A percentile compares a stretch with the other conserved stretches of the same genome.
These are phyloP conservation scores for Arctium minus DNA, from an alignment of 129 eudicot species.

Conservation along the genomic window DNA sequence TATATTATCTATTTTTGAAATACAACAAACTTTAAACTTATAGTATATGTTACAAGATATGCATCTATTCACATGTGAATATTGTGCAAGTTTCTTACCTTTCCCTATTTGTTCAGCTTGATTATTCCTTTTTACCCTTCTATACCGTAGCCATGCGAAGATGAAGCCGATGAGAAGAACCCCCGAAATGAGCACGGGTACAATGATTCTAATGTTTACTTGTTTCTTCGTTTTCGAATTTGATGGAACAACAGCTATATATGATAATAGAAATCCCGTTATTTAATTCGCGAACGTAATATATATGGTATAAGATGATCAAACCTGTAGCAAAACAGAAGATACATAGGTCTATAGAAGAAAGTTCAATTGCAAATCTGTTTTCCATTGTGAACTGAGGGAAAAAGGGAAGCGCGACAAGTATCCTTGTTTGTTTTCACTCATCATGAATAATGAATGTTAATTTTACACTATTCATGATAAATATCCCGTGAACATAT, in stretches of 20 bases:
- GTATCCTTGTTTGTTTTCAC: not conserved
- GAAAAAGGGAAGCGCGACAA: not conserved
- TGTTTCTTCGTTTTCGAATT: slow-evolving; percentile 8
- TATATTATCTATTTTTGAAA: not conserved
- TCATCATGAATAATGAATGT: not conserved
- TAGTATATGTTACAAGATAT: not conserved
- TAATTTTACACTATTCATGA: not conserved
- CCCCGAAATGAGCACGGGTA: not conserved
- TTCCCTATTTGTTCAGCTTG: not conserved
- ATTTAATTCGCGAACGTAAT: not conserved
- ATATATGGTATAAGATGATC: not conserved
- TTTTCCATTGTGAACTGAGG: not conserved
- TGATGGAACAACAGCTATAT: not conserved
- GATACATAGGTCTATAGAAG: not conserved
- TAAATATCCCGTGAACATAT: not conserved
- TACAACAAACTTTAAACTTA: not conserved
- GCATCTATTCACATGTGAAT: not conserved
- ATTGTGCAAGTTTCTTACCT: slow-evolving; percentile 19
- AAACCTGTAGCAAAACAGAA: not conserved
- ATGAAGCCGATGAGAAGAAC: slow-evolving; percentile 26
- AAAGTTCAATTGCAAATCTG: no score
- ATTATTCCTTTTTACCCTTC: slow-evolving; percentile 17
- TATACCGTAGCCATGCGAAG: slow-evolving; percentile 16
- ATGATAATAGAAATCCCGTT: not conserved
- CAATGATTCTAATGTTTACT: slow-evolving; percentile 8